Percentiles rank a stretch among this genome's conserved stretches.
Conservation (phyloP, 306 rosid species). For the Pueraria montana region DNA sequence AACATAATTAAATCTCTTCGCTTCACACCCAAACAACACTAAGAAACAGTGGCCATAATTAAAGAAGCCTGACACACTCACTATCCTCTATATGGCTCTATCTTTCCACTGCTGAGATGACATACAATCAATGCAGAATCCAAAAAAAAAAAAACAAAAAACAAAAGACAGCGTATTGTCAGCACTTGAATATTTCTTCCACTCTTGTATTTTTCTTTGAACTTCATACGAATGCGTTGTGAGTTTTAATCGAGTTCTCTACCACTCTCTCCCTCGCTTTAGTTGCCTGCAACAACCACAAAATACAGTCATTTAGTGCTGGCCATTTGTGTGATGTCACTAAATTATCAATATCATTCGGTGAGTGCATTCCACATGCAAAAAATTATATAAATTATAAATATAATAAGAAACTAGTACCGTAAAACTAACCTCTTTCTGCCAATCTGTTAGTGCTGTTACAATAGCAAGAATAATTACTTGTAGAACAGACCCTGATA, state of each 20-base stretch:
- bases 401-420: no score
- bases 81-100: no score
- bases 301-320: not conserved
- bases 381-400: no score
- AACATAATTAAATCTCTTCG: no score
- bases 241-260: conserved; percentile 13
- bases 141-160: no score
- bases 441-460: conserved; percentile 57
- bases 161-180: not conserved
- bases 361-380: no score
- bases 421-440: conserved; percentile 55
- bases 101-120: not conserved
- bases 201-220: not conserved
- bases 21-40: no score
- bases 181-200: no score
- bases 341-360: no score
- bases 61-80: no score
- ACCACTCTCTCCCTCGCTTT: conserved; percentile 44
- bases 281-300: conserved; percentile 45
- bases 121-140: conserved; percentile 12
- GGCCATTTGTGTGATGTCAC: no score
- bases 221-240: conserved; percentile 9
- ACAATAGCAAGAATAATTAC: conserved; percentile 49
- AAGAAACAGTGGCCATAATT: no score
- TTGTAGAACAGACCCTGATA: conserved; percentile 51